Percentiles rank a stretch among this genome's conserved stretches.
phyloP scores from a whole-genome alignment of 2,329 filamentous ascomycete genomes.

The Fusarium sarcochroum region DNA sequence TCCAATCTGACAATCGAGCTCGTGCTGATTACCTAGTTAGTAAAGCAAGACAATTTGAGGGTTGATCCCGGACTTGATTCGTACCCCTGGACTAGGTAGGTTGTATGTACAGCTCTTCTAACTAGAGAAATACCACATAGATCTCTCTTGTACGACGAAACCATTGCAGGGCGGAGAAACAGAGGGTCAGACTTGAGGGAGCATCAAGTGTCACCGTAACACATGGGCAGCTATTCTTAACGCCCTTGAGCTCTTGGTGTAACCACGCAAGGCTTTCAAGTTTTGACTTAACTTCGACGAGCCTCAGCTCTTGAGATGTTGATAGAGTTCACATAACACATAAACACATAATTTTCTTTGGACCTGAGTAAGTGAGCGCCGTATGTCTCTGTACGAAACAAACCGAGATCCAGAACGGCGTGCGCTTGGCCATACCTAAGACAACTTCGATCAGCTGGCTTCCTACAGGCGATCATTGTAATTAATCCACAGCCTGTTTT shows the following conservation, averaged over 20 bases:
- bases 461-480: constrained; percentile 1
- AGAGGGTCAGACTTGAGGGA: background rate
- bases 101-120: background rate
- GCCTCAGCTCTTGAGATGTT: background rate
- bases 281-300: background rate
- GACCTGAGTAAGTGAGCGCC: constrained; percentile 3
- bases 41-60: constrained; percentile 31
- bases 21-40: constrained; percentile 30
- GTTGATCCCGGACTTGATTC: constrained; percentile 5
- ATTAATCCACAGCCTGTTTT: background rate
- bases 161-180: constrained; percentile 5
- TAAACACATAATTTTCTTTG: background rate
- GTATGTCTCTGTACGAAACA: constrained; percentile 36
- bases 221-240: constrained; percentile 11
- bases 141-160: constrained; percentile 24
- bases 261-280: background rate
- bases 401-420: background rate
- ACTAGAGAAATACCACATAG: constrained; percentile 1
- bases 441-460: constrained; percentile 10
- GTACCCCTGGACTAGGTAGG: constrained; percentile 5
- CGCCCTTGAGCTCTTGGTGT: constrained; percentile 13
- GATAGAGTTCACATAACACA: background rate
- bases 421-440: constrained; percentile 6
- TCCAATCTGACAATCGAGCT: constrained; percentile 2
- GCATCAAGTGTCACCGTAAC: constrained; percentile 4